Evolutionary conservation across 768 basidiomycete genomes (phyloP).

Genomic region (Suillus decipiens): DNA sequence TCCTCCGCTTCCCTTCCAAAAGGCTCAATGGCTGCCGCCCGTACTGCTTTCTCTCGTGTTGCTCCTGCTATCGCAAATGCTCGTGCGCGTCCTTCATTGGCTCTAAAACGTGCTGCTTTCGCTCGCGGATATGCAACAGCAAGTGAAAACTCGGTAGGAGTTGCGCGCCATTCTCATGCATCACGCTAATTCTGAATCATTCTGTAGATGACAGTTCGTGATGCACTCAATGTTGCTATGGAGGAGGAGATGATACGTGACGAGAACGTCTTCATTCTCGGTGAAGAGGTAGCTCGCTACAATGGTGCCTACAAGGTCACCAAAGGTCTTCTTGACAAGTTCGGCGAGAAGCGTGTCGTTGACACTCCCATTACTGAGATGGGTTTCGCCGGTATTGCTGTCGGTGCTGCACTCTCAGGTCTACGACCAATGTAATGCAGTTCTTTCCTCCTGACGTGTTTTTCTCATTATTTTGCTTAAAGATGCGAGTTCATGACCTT

Average conservation of each 20-base stretch:
- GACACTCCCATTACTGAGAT: conserved; percentile 98
- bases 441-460: conserved; percentile 2
- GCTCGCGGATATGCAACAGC: conserved; percentile 68
- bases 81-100: conserved; percentile 43
- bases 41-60: conserved; percentile 64
- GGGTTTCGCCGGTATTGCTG: conserved; percentile 97
- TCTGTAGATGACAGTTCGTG: conserved; percentile 92
- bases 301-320: conserved; percentile 99
- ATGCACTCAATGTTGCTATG: conserved; percentile 96
- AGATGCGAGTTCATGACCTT: conserved; percentile 99
- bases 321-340: conserved; percentile 98
- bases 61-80: conserved; percentile 48
- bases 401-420: conserved; percentile 92
- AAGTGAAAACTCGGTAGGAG: conserved; percentile 49
- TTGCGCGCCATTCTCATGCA: conserved; percentile 34
- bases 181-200: conserved; percentile 21
- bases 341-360: conserved; percentile 96
- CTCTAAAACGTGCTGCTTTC: conserved; percentile 43
- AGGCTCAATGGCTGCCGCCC: conserved; percentile 54
- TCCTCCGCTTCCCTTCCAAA: conserved; percentile 32
- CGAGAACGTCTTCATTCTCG: conserved; percentile 91
- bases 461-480: conserved; percentile 16
- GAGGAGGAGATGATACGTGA: conserved; percentile 99
- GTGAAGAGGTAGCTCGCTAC: conserved; percentile 98
- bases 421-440: conserved; percentile 81